phyloP scores from a whole-genome alignment of 2,329 filamentous ascomycete species.

The Pezicula rhizophila region DNA sequence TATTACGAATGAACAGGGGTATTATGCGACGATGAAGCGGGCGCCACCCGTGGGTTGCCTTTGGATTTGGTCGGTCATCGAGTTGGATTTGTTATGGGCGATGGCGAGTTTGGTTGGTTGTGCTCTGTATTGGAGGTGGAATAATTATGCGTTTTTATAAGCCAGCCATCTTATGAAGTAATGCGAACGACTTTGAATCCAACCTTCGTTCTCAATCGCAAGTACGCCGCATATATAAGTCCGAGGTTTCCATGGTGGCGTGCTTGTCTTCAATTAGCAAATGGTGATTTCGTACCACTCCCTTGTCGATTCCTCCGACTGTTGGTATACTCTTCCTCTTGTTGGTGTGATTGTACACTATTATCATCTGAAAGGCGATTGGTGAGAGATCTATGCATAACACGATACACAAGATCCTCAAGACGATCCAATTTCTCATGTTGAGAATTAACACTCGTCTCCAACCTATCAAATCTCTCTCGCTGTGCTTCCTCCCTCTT shows the following conservation, averaged over 20 bases:
- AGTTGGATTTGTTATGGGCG: conserved; percentile 68
- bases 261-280: background rate
- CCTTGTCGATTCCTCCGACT: background rate
- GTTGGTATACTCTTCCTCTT: background rate
- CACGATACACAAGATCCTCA: conserved; percentile 4
- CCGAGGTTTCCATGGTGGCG: background rate
- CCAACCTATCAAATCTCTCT: conserved; percentile 16
- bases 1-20: conserved; percentile 72
- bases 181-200: background rate
- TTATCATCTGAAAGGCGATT: no score
- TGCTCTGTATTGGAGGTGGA: conserved; percentile 18
- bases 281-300: background rate
- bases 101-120: conserved; percentile 42
- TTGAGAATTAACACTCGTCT: conserved; percentile 14
- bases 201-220: background rate
- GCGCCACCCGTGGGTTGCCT: conserved; percentile 83
- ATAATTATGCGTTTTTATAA: conserved; percentile 21
- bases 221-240: no score
- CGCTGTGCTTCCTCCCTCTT: conserved; percentile 13
- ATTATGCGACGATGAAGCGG: conserved; percentile 85
- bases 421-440: conserved; percentile 6
- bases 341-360: no score
- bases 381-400: conserved; percentile 1
- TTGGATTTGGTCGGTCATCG: conserved; percentile 90
- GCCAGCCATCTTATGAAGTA: background rate